Conservation (phyloP, 140 eudicot genomes). For the Anethum foeniculum region DNA sequence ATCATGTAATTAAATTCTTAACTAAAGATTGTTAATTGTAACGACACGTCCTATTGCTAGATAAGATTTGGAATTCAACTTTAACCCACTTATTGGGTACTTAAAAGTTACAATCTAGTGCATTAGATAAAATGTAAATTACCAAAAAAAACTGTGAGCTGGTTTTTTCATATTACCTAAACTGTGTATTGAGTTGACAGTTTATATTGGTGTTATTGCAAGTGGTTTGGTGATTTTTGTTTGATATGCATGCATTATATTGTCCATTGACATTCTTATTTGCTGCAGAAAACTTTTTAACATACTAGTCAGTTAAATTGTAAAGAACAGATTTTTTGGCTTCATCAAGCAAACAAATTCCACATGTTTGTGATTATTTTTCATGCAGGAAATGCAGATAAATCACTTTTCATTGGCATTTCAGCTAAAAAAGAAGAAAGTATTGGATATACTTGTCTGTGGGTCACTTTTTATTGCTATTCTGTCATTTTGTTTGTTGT, state of each 20-base stretch:
- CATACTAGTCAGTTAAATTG: slow-evolving; percentile 1
- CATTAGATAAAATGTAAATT: not conserved
- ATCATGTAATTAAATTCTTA: not conserved
- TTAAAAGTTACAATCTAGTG: not conserved
- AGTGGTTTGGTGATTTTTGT: slow-evolving; percentile 1
- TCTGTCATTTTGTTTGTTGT: slow-evolving; percentile 18
- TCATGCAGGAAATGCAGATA: slow-evolving; percentile 20
- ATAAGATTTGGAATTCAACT: not conserved
- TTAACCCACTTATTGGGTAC: not conserved
- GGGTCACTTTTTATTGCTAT: slow-evolving; percentile 16
- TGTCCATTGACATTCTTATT: not conserved
- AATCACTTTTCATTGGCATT: slow-evolving; percentile 27
- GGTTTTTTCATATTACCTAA: not conserved
- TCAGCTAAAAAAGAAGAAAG: slow-evolving; percentile 16
- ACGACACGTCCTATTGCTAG: not conserved
- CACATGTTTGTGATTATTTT: not conserved
- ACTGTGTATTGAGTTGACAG: slow-evolving; percentile 7
- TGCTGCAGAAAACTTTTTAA: not conserved
- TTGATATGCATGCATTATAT: slow-evolving; percentile 2
- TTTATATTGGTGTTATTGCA: not conserved
- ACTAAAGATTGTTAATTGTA: not conserved
- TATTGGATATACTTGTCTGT: slow-evolving; percentile 12
- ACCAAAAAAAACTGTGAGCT: not conserved
- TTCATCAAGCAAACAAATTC: slow-evolving; percentile 8
- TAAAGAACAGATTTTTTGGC: not conserved